Evolutionary conservation across 176 grass and related monocot species (phyloP).

Genomic region (Phoenix roebelenii): DNA sequence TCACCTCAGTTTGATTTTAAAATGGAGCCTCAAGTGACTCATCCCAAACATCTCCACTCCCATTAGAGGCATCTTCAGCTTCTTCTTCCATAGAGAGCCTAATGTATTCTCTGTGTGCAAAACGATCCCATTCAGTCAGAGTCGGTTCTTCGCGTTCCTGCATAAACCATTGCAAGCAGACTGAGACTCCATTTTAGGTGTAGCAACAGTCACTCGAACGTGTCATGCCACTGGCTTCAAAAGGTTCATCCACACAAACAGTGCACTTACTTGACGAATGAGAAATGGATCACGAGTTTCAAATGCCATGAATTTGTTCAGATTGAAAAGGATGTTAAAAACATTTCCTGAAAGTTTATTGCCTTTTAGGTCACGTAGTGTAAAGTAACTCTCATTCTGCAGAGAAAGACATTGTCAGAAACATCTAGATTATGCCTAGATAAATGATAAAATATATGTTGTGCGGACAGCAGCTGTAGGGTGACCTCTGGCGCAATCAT

Average conservation of each 20-base stretch:
- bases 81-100: constrained; percentile 99
- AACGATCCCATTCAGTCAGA: constrained; percentile 97
- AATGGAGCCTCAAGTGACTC: constrained; percentile 96
- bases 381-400: constrained; percentile 89
- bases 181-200: too few species aligned
- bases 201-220: too few species aligned
- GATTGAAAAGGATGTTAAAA: constrained; percentile 99
- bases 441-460: constrained; percentile 10
- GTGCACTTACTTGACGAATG: constrained; percentile 76
- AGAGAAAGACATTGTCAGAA: constrained; percentile 21
- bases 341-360: constrained; percentile 98
- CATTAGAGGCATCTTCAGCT: constrained; percentile 98
- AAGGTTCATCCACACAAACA: background rate
- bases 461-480: too few species aligned
- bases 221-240: too few species aligned
- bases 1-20: constrained; percentile 44
- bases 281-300: constrained; percentile 98
- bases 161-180: constrained; percentile 13
- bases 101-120: constrained; percentile 97
- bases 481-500: constrained; percentile 95
- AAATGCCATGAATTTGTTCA: constrained; percentile 99
- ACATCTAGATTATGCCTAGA: constrained; percentile 8
- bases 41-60: constrained; percentile 99
- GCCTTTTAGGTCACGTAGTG: constrained; percentile 62
- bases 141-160: constrained; percentile 97